Evolutionary conservation across 2,329 filamentous ascomycete genomes (phyloP).

Genomic region (Aspergillus luchuensis): DNA sequence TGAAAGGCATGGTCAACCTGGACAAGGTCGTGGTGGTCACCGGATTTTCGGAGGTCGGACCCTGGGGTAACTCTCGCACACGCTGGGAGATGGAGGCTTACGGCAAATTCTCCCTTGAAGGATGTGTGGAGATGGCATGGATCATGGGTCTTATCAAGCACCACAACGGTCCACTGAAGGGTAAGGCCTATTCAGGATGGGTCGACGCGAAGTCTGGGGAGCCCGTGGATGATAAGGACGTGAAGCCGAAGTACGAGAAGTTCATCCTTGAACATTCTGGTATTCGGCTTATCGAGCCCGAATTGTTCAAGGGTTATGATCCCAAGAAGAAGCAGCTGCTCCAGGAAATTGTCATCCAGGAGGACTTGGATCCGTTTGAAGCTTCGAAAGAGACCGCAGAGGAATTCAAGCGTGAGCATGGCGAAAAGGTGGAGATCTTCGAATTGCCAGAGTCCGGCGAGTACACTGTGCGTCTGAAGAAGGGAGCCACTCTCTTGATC

Average conservation of each 20-base stretch:
- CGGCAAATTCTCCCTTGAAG: slow-evolving; percentile 94
- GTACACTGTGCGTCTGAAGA: slow-evolving; percentile 91
- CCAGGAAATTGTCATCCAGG: slow-evolving; percentile 95
- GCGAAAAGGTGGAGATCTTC: slow-evolving; percentile 96
- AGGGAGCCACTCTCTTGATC: slow-evolving; percentile 91
- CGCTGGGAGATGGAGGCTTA: slow-evolving; percentile 99
- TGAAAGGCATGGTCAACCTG: slow-evolving; percentile 98
- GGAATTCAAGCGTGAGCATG: slow-evolving; percentile 96
- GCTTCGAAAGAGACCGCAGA: slow-evolving; percentile 95
- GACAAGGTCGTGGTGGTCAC: slow-evolving; percentile 98
- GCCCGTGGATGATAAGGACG: slow-evolving; percentile 95
- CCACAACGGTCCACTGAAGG: slow-evolving; percentile 94
- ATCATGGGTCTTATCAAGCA: slow-evolving; percentile 99
- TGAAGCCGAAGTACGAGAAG: slow-evolving; percentile 98
- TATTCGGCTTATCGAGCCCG: slow-evolving; percentile 96
- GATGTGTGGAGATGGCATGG: slow-evolving; percentile 99
- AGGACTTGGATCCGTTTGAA: slow-evolving; percentile 96
- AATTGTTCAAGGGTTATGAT: slow-evolving; percentile 95
- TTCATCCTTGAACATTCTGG: slow-evolving; percentile 93
- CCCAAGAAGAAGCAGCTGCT: slow-evolving; percentile 98
- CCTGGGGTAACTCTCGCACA: slow-evolving; percentile 97
- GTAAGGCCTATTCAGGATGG: slow-evolving; percentile 93
- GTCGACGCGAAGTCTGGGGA: slow-evolving; percentile 93
- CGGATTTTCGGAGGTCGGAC: slow-evolving; percentile 79
- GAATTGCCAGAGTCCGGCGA: slow-evolving; percentile 92